A percentile compares a stretch with the other conserved stretches of the same genome.
phyloP scores from a whole-genome alignment of 2,329 filamentous ascomycete genomes.

The Ophiostoma ips region DNA sequence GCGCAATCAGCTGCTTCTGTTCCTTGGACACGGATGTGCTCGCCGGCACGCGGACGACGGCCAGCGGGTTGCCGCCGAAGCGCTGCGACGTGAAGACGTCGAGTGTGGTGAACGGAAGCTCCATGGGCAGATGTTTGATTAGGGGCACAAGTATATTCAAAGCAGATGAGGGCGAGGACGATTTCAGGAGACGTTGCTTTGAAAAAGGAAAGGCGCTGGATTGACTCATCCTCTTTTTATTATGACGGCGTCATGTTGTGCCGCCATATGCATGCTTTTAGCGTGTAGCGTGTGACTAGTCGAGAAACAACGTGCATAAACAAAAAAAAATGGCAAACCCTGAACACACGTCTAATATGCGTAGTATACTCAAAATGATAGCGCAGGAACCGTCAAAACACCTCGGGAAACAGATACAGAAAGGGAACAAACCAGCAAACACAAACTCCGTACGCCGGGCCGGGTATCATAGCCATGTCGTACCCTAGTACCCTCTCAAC shows the following conservation, averaged over 20 bases:
- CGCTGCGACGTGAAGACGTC: constrained; percentile 42
- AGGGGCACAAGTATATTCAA: neutral
- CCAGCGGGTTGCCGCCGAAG: constrained; percentile 46
- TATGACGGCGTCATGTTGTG: no score
- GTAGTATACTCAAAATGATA: neutral
- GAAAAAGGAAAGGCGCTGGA: no score
- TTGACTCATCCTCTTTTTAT: no score
- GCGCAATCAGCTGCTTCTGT: constrained; percentile 43
- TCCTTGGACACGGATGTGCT: constrained; percentile 29
- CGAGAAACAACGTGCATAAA: no score
- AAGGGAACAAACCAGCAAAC: neutral
- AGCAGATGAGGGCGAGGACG: no score
- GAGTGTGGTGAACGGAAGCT: constrained; percentile 36
- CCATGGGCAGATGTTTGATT: neutral
- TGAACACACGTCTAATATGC: no score
- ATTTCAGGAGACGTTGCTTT: no score
- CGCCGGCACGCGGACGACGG: constrained; percentile 39
- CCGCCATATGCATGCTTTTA: no score
- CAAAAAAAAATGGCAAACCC: no score
- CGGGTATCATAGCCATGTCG: neutral
- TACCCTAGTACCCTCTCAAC: neutral
- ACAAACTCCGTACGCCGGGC: neutral
- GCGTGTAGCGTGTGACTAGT: no score
- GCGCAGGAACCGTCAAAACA: neutral
- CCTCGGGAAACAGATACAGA: neutral